A percentile compares a stretch with the other conserved stretches of the same genome.
Evolutionary conservation across 1,284 basidiomycete species (phyloP).

Genomic region (Tilletiopsis washingtonensis): DNA sequence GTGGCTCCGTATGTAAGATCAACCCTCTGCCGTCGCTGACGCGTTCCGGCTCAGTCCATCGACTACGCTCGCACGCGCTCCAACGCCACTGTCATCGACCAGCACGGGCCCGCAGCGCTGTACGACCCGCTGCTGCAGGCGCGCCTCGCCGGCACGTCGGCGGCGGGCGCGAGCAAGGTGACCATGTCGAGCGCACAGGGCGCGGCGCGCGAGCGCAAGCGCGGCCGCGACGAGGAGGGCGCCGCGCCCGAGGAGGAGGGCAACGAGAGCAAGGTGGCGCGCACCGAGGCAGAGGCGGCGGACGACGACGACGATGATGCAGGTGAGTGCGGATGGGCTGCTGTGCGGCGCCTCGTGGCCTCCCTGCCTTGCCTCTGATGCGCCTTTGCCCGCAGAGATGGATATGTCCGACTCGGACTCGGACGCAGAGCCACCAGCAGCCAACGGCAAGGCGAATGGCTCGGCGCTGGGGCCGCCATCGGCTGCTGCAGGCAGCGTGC

Average conservation of each 20-base stretch:
- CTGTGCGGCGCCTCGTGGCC: too few relatives aligned
- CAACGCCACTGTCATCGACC: constrained; percentile 41
- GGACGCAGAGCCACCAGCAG: not conserved
- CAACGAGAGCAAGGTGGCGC: constrained; percentile 59
- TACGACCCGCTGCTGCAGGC: constrained; percentile 17
- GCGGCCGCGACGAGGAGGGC: constrained; percentile 54
- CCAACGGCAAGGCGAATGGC: not conserved
- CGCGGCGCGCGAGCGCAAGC: constrained; percentile 55
- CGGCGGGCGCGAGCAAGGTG: constrained; percentile 27
- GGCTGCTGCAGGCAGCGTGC: not conserved
- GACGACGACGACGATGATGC: constrained; percentile 60
- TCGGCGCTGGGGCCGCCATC: not conserved
- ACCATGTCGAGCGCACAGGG: constrained; percentile 50
- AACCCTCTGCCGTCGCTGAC: too few relatives aligned
- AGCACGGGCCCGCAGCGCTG: constrained; percentile 36
- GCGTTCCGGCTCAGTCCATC: too few relatives aligned
- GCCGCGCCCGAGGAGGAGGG: constrained; percentile 56
- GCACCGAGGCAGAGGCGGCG: constrained; percentile 45
- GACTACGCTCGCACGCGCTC: constrained; percentile 41
- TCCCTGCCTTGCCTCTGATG: not conserved
- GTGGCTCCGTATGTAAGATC: too few relatives aligned
- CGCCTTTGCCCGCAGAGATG: constrained; percentile 56
- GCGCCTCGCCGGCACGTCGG: not conserved
- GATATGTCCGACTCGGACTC: constrained; percentile 61
- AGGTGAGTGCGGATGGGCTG: constrained; percentile 16